phyloP scores from a whole-genome alignment of 2,329 filamentous ascomycete genomes.

The Pseudodiploospora longispora region DNA sequence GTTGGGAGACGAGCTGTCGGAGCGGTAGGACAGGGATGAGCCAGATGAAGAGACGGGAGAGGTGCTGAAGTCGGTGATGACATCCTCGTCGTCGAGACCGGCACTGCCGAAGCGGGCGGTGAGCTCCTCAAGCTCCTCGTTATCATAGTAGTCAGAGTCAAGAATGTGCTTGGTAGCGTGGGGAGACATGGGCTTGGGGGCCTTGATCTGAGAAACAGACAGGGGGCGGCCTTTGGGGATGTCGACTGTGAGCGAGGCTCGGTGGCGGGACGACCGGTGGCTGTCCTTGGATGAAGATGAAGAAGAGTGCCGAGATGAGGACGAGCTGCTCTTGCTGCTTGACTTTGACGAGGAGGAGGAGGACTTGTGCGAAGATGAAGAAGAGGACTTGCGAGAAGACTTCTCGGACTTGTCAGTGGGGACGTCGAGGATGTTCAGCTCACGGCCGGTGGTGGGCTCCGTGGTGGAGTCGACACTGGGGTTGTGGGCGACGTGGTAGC shows the following conservation, averaged over 20 bases:
- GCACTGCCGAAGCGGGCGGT: constrained; percentile 62
- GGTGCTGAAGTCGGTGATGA: constrained; percentile 45
- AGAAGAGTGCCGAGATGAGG: constrained; percentile 37
- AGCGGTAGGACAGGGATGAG: constrained; percentile 64
- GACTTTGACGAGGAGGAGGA: constrained; percentile 22
- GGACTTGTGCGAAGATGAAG: constrained; percentile 34
- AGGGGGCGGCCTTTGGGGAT: constrained; percentile 84
- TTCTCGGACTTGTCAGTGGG: constrained; percentile 42
- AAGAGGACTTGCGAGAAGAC: constrained; percentile 34
- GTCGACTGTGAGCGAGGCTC: constrained; percentile 48
- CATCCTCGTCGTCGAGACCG: constrained; percentile 50
- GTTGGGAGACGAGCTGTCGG: constrained; percentile 65
- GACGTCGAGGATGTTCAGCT: constrained; percentile 95
- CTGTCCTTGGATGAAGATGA: constrained; percentile 38
- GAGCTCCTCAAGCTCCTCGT: constrained; percentile 70
- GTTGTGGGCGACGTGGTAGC: constrained; percentile 96
- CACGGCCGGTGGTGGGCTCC: constrained; percentile 93
- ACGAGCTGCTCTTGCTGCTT: constrained; percentile 26
- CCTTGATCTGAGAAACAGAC: constrained; percentile 81
- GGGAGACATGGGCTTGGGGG: constrained; percentile 82
- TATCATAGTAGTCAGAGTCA: constrained; percentile 66
- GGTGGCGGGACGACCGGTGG: constrained; percentile 35
- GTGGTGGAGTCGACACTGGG: constrained; percentile 80
- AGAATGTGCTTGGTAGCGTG: constrained; percentile 83
- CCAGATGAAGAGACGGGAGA: constrained; percentile 60